Evolutionary conservation across 495 filamentous ascomycete genomes (phyloP).

Genomic region (Aspergillus egyptiacus): DNA sequence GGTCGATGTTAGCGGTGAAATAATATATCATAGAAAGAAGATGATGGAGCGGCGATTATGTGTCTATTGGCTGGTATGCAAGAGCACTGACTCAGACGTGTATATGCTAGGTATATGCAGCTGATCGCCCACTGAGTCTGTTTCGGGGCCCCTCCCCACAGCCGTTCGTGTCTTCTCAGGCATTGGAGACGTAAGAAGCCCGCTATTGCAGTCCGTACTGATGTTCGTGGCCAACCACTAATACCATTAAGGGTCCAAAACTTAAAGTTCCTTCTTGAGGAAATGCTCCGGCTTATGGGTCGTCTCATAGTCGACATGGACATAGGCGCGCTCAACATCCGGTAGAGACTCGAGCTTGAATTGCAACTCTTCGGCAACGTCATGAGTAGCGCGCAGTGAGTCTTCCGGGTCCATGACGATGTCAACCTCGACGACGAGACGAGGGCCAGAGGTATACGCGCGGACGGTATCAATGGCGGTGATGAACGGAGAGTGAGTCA

Average conservation of each 20-base stretch:
- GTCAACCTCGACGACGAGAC: conserved; percentile 86
- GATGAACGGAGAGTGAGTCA: conserved; percentile 83
- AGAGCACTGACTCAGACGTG: neutral
- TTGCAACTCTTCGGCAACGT: conserved; percentile 90
- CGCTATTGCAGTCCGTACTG: too few species aligned
- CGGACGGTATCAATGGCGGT: conserved; percentile 88
- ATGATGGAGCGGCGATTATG: neutral
- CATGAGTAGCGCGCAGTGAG: conserved; percentile 74
- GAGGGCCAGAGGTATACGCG: conserved; percentile 84
- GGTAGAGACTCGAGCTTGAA: conserved; percentile 90
- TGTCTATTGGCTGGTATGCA: neutral
- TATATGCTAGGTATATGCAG: neutral
- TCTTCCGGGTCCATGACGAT: conserved; percentile 72
- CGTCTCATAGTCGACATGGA: conserved; percentile 96
- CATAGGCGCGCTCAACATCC: conserved; percentile 89
- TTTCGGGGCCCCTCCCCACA: neutral
- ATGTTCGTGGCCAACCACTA: too few species aligned
- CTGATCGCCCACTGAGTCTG: neutral
- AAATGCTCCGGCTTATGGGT: conserved; percentile 87
- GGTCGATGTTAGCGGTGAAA: conserved; percentile 4
- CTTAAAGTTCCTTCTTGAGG: conserved; percentile 45
- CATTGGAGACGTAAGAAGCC: too few species aligned
- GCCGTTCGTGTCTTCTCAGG: neutral
- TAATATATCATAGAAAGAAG: neutral
- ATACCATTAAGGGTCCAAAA: neutral